Conservation (phyloP, 2,329 filamentous ascomycete species). For the Cercospora citrullina region DNA sequence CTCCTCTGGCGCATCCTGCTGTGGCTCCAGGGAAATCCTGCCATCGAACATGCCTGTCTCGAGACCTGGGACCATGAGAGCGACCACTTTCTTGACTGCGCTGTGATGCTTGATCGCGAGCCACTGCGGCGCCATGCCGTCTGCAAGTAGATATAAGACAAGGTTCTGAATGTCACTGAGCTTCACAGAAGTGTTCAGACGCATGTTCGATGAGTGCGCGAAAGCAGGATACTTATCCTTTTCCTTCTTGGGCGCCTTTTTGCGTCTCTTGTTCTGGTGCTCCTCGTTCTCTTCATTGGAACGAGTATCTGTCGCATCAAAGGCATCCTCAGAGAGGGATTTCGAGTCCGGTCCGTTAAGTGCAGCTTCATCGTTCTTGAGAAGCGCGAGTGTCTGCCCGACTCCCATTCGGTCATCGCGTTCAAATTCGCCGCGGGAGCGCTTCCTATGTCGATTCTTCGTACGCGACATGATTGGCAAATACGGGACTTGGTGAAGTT, state of each 20-base stretch:
- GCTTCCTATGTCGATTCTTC: slow-evolving; percentile 24
- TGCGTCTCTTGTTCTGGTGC: slow-evolving; percentile 29
- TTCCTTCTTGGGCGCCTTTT: slow-evolving; percentile 30
- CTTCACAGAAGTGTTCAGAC: slow-evolving; percentile 56
- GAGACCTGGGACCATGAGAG: slow-evolving; percentile 87
- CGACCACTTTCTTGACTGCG: slow-evolving; percentile 71
- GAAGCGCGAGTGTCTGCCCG: slow-evolving; percentile 31
- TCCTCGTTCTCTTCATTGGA: slow-evolving; percentile 30
- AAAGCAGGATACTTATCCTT: slow-evolving; percentile 55
- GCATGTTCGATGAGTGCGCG: slow-evolving; percentile 54
- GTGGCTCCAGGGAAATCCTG: slow-evolving; percentile 41
- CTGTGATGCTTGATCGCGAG: slow-evolving; percentile 59
- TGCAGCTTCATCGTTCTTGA: slow-evolving; percentile 20
- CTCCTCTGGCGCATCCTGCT: slow-evolving; percentile 1
- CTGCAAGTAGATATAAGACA: slow-evolving; percentile 62
- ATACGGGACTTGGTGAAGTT: not conserved
- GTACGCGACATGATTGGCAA: slow-evolving; percentile 11
- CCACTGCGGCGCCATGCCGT: slow-evolving; percentile 63
- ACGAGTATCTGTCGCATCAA: slow-evolving; percentile 17
- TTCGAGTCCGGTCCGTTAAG: not conserved
- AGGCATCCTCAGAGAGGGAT: slow-evolving; percentile 17
- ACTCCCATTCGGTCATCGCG: slow-evolving; percentile 30
- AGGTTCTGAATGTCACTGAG: slow-evolving; percentile 60
- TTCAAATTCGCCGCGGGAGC: slow-evolving; percentile 34
- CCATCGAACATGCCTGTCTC: slow-evolving; percentile 86